Base-by-base conservation (phyloP, 1,139 yeast species). In the Kurtzmaniella quercitrusa region DNA sequence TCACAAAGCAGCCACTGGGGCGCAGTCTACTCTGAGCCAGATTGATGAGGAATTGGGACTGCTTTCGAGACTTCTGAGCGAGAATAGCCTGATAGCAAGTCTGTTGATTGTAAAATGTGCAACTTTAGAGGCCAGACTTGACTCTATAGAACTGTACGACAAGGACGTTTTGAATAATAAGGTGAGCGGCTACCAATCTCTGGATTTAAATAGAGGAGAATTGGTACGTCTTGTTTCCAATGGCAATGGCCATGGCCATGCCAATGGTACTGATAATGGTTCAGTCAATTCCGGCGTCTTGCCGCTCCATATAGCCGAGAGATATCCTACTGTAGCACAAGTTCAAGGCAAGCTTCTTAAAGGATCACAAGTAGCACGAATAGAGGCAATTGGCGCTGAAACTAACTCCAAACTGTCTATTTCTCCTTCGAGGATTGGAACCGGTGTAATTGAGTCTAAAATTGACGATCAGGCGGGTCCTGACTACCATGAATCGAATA, bases 21-120 rank as follows among this genome's bases (percentile, higher is more conserved):
- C 17, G 11, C 38, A 36, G n/a, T 17, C 25, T 16, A 11, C 25
- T 19, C 18, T 33, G 25, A 33, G 29, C 19, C 36, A 37, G 14
- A 25, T 56, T 29, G 54, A 50, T 5, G 23, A 25, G 3, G 62
- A 59, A 29, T 46, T 57, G 16, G 50, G 39, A 2, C 43, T 40
- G 23, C 46, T 58, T 41, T 41, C 50, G 25, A 39, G 21, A 12
- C 45, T 44, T 31, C 40, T 52, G 11, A 25, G 14, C 9, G 40
- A 41, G 14, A 21, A 27, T 17, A 40, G 38, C 21, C 16, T 21
- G 14, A 12, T 36, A 4, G n/a, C 38, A 2, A 19, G 21, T 9
- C 25, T 21, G 17, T 14, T 36, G 14, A 31, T 31, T 31, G 16
- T 16, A 6, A 31, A 16, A 31, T 31, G 36, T 31, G 36, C 16